Evolutionary conservation across 2,329 filamentous ascomycete genomes (phyloP).

Genomic region (Pestalotiopsis sp.): DNA sequence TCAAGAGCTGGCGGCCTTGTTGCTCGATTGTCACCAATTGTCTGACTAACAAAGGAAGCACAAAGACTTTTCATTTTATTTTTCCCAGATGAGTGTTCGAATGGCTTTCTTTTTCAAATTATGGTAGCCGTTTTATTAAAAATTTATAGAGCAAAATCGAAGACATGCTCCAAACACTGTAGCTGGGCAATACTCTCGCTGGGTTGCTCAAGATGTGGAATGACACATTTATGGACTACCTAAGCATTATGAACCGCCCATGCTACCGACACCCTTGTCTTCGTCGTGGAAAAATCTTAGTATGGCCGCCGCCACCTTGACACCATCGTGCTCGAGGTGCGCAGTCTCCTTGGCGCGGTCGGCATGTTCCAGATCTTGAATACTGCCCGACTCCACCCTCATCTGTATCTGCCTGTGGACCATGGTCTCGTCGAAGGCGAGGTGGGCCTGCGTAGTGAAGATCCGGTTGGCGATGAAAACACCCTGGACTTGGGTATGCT

Average conservation of each 20-base stretch:
- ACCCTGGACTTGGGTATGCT: constrained; percentile 71
- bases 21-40: neutral
- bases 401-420: constrained; percentile 64
- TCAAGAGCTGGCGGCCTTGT: neutral
- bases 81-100: too few species aligned
- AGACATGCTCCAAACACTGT: too few species aligned
- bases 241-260: neutral
- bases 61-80: neutral
- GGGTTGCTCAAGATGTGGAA: neutral
- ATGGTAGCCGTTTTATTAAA: too few species aligned
- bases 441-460: constrained; percentile 78
- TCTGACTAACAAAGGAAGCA: neutral
- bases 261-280: constrained; percentile 40
- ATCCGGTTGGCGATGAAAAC: constrained; percentile 69
- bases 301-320: constrained; percentile 68
- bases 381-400: constrained; percentile 60
- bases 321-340: constrained; percentile 68
- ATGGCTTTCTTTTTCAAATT: too few species aligned
- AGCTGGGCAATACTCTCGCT: too few species aligned
- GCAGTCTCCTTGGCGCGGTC: constrained; percentile 65
- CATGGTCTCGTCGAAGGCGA: constrained; percentile 75
- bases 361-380: constrained; percentile 65
- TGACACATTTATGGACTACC: neutral
- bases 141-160: too few species aligned
- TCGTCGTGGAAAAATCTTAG: constrained; percentile 59